phyloP scores from a whole-genome alignment of 768 basidiomycete species.

The Kondoa malvinella region DNA sequence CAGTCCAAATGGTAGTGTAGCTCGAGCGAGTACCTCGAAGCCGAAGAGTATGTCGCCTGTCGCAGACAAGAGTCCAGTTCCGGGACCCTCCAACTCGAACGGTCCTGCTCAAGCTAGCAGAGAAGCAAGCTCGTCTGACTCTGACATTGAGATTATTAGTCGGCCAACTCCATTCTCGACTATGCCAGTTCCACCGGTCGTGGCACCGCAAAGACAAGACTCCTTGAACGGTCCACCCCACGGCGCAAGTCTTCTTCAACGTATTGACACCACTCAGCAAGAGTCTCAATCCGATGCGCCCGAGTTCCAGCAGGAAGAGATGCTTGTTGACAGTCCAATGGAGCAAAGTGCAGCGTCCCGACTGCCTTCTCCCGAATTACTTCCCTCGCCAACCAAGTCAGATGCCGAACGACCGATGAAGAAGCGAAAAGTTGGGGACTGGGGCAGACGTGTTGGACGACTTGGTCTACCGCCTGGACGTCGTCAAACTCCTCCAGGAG shows the following conservation, averaged over 20 bases:
- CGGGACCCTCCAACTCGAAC: too few species aligned
- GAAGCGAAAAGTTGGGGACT: not conserved
- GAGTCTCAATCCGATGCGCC: not conserved
- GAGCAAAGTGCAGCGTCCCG: not conserved
- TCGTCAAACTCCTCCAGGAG: not conserved
- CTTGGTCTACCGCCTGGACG: not conserved
- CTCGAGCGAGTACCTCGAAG: not conserved
- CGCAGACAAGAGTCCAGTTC: too few species aligned
- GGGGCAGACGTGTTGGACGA: not conserved
- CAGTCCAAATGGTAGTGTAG: not conserved
- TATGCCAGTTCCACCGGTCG: not conserved
- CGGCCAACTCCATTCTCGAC: too few species aligned
- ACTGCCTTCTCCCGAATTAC: too few species aligned
- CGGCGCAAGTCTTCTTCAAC: too few species aligned
- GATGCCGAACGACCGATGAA: not conserved
- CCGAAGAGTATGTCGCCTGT: not conserved
- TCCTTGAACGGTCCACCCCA: too few species aligned
- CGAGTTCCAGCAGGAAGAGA: not conserved
- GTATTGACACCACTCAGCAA: too few species aligned
- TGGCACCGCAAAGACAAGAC: too few species aligned
- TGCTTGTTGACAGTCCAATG: not conserved
- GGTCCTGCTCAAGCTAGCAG: not conserved
- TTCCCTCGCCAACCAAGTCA: not conserved
- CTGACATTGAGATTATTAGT: not conserved
- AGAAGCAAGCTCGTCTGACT: not conserved